Evolutionary conservation across 495 filamentous ascomycete species (phyloP).

Genomic region (Paragyromitra xinjiangensis): DNA sequence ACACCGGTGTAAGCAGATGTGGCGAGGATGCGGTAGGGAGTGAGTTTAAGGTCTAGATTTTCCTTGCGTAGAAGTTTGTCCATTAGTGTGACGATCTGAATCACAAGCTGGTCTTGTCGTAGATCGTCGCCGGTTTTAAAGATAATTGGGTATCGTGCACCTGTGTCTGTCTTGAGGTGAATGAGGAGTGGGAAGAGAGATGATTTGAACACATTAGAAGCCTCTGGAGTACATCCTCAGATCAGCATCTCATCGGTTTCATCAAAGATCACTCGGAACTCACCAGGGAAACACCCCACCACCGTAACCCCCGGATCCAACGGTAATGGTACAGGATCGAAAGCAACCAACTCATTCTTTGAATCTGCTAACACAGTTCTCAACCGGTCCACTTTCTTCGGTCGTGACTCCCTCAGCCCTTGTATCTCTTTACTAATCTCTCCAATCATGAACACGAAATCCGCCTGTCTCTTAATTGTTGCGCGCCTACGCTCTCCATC

Average conservation of each 20-base stretch:
- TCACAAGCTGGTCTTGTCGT: conserved; percentile 95
- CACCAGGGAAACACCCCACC: conserved; percentile 73
- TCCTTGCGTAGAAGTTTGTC: conserved; percentile 94
- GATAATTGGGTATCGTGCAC: conserved; percentile 83
- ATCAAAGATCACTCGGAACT: conserved; percentile 11
- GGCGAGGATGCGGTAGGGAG: conserved; percentile 94
- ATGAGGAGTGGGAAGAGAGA: conserved; percentile 87
- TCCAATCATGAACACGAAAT: conserved; percentile 84
- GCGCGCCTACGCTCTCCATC: conserved; percentile 75
- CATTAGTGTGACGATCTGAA: conserved; percentile 98
- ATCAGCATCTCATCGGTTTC: not conserved
- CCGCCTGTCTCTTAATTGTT: conserved; percentile 83
- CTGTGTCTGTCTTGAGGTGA: conserved; percentile 83
- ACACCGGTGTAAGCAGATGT: conserved; percentile 88
- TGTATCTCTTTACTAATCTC: conserved; percentile 92
- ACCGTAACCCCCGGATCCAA: conserved; percentile 84
- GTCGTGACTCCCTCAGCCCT: conserved; percentile 76
- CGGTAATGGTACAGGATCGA: conserved; percentile 89
- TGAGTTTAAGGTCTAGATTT: conserved; percentile 94
- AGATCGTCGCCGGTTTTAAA: conserved; percentile 99
- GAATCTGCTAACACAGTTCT: conserved; percentile 85
- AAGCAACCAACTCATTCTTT: conserved; percentile 81
- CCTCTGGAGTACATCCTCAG: conserved; percentile 62
- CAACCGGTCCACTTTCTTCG: conserved; percentile 79
- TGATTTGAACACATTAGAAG: conserved; percentile 93